Conservation (phyloP, 2,329 filamentous ascomycete genomes). For the Dendryphion nanum region DNA sequence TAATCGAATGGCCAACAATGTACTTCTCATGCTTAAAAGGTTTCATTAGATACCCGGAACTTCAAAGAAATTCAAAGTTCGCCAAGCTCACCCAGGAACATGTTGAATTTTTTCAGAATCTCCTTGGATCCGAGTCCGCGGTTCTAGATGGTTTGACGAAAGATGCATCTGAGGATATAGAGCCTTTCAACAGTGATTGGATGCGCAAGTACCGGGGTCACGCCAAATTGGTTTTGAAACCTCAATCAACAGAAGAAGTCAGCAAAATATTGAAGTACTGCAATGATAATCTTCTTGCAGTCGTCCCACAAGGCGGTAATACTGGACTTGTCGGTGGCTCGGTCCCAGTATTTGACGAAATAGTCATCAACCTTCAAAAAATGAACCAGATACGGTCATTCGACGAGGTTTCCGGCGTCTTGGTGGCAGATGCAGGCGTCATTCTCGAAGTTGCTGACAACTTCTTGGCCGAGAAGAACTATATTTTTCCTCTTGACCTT, state of each 20-base stretch:
- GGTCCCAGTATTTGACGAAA: conserved; percentile 97
- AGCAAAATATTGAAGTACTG: conserved; percentile 92
- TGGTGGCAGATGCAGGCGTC: conserved; percentile 87
- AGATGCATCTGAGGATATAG: conserved; percentile 75
- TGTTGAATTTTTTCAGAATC: conserved; percentile 74
- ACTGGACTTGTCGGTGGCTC: conserved; percentile 94
- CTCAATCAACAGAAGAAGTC: conserved; percentile 79
- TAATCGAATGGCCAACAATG: not conserved
- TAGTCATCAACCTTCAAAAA: conserved; percentile 83
- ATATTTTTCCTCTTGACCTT: conserved; percentile 96
- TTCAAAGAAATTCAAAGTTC: conserved; percentile 79
- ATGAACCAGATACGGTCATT: conserved; percentile 93
- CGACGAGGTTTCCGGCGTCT: conserved; percentile 85
- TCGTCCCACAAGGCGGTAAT: conserved; percentile 96
- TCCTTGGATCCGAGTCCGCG: conserved; percentile 77
- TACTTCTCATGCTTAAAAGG: not conserved
- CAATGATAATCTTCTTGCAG: conserved; percentile 86
- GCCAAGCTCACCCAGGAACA: conserved; percentile 71
- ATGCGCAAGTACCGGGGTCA: conserved; percentile 98
- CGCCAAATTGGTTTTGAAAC: conserved; percentile 81
- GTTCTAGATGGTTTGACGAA: conserved; percentile 79
- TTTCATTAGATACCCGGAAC: conserved; percentile 67
- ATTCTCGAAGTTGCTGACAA: conserved; percentile 88
- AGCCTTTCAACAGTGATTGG: conserved; percentile 95
- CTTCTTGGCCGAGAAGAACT: conserved; percentile 75